Conservation (phyloP, 345 rosid species). For the Pistacia integerrima region DNA sequence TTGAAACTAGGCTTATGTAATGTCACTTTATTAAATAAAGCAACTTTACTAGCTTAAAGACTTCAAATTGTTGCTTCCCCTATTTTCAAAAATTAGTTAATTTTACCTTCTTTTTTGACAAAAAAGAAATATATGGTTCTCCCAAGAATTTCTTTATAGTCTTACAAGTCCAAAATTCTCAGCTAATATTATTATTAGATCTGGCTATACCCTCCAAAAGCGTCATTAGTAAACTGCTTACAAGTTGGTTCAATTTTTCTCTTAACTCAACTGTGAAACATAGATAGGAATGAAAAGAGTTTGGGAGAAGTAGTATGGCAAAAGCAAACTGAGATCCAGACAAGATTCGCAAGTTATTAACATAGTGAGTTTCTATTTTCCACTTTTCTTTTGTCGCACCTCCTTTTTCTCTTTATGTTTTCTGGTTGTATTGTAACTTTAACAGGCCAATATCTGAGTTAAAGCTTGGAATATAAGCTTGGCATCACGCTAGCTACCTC, state of each 20-base stretch:
- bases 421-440: slow-evolving; percentile 5
- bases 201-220: too few relatives aligned
- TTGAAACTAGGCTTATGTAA: not conserved
- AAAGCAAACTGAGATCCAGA: not conserved
- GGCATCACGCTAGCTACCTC: slow-evolving; percentile 27
- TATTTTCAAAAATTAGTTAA: too few relatives aligned
- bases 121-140: not conserved
- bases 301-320: not conserved
- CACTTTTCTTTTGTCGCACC: slow-evolving; percentile 14
- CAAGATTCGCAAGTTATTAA: slow-evolving; percentile 2
- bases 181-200: too few relatives aligned
- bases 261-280: too few relatives aligned
- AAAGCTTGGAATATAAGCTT: slow-evolving; percentile 40
- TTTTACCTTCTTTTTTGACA: not conserved
- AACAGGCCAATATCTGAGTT: slow-evolving; percentile 6
- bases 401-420: slow-evolving; percentile 16
- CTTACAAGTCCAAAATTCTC: not conserved
- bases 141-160: too few relatives aligned
- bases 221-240: too few relatives aligned
- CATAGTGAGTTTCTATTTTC: slow-evolving; percentile 6
- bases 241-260: too few relatives aligned
- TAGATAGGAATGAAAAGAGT: not conserved
- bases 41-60: slow-evolving; percentile 1
- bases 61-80: not conserved
- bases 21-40: slow-evolving; percentile 17